Base-by-base conservation (phyloP, 1,139 yeast species). In the Geotrichum aggregatum region DNA sequence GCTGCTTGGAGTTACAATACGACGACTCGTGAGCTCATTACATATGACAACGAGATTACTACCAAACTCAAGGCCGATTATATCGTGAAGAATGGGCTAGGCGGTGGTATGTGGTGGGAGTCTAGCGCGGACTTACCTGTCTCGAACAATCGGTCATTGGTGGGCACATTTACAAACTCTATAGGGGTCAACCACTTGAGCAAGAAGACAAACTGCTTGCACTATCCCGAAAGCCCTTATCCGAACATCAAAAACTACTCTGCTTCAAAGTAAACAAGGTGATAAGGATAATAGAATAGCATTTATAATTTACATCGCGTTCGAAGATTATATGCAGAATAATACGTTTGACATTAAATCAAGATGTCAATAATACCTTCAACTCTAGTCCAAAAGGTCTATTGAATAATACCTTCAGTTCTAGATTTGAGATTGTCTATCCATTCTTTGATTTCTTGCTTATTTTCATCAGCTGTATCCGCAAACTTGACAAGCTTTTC, bases 81-180 rank as follows among this genome's bases (percentile, higher is more conserved):
- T 60, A 79, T 83, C 7, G 61, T 58, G 26, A 62, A 68, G 44
- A 70, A 72, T 5, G 62, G 71, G 0, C 71, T 88, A 8, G 95
- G 84, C 0, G 98, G 98, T 0, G 96, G 87, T 0, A 83, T 92
- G 82, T 89, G 88, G 84, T 92, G 98, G 98, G 96, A 89, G 62
- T 84, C 95, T 0, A 76, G 83, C 52, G 96, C 95, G 0, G 96
- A 88, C 62, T 56, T 52, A 21, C 61, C 71, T 0, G 56, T 55
- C 5, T 46, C 44, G 8, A 55, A 64, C 35, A 56, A 57, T 7
- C 52, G 62, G 26, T 66, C 68, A 2, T 52, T 68, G 22, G 59
- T 69, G 11, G 58, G 58, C 6, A 53, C 66, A 1, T 64, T 65
- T 47, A 58, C 66, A 0, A 44, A 59, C 13, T 54, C 51, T 3